Evolutionary conservation across 805 yeast genomes (phyloP).

Genomic region (Schizosaccharomyces pombe): DNA sequence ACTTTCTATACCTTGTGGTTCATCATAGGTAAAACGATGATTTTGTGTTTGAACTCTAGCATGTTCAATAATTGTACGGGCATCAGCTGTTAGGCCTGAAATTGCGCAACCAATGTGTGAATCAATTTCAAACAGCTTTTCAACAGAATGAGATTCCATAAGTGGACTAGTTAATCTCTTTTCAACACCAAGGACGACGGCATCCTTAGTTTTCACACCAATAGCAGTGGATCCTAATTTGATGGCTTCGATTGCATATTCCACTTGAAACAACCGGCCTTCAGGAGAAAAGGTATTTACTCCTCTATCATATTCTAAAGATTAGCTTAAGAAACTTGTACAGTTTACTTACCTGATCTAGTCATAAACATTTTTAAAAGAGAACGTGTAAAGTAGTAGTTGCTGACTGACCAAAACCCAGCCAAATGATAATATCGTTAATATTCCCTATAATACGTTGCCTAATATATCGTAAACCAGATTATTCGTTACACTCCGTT

Average conservation of each 20-base stretch:
- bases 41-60: conserved; percentile 66
- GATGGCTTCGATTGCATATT: conserved; percentile 90
- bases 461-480: no score
- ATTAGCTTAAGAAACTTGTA: background rate
- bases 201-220: conserved; percentile 86
- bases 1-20: conserved; percentile 73
- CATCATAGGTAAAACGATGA: conserved; percentile 77
- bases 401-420: no score
- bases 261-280: conserved; percentile 94
- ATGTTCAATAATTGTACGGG: conserved; percentile 94
- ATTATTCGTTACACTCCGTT: no score
- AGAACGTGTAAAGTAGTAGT: background rate
- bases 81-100: conserved; percentile 97
- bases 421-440: no score
- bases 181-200: conserved; percentile 89
- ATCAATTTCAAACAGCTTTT: conserved; percentile 87
- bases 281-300: conserved; percentile 97
- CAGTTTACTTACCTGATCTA: conserved; percentile 19
- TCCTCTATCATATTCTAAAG: conserved; percentile 86
- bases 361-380: conserved; percentile 60
- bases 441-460: no score
- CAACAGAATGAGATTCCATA: conserved; percentile 79
- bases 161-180: conserved; percentile 85
- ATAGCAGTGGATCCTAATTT: conserved; percentile 92
- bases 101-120: conserved; percentile 91